These are phyloP conservation scores for Coemansia erecta DNA, from an alignment of 192 early-diverging fungal species.

Conservation along the genomic window DNA sequence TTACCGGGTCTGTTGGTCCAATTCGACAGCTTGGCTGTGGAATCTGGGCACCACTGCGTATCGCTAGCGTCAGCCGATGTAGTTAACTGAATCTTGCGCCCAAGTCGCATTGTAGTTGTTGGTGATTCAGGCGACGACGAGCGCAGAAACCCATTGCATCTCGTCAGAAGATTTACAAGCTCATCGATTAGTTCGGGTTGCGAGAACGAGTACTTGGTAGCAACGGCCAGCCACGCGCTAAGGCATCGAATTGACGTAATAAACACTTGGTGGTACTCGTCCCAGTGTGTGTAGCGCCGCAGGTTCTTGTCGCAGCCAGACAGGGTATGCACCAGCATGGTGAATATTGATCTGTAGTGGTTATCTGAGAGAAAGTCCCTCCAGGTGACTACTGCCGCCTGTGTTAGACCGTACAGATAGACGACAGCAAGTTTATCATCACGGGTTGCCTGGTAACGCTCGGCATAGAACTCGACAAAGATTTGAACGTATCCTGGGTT, in stretches of 20 bases:
- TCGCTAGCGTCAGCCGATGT: slow-evolving; percentile 15
- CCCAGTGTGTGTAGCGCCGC: slow-evolving; percentile 24
- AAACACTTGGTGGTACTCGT: slow-evolving; percentile 44
- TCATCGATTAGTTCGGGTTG: slow-evolving; percentile 7
- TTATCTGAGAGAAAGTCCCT: slow-evolving; percentile 1
- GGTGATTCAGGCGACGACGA: neutral
- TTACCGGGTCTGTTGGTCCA: neutral
- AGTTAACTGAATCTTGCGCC: slow-evolving; percentile 19
- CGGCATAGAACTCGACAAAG: slow-evolving; percentile 28
- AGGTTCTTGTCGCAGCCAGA: slow-evolving; percentile 30
- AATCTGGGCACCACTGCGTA: slow-evolving; percentile 1
- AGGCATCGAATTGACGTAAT: slow-evolving; percentile 46
- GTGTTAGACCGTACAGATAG: slow-evolving; percentile 36
- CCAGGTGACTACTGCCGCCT: slow-evolving; percentile 32
- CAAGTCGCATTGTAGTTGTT: neutral
- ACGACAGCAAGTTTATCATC: slow-evolving; percentile 13
- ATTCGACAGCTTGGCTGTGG: neutral
- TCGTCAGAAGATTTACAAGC: slow-evolving; percentile 17
- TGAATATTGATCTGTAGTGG: slow-evolving; percentile 13
- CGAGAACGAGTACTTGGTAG: slow-evolving; percentile 1
- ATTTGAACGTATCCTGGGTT: slow-evolving; percentile 22
- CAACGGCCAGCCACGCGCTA: slow-evolving; percentile 26
- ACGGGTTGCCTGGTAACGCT: slow-evolving; percentile 18
- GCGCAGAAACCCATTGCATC: slow-evolving; percentile 28
- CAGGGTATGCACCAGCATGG: slow-evolving; percentile 12